Evolutionary conservation across 2,329 filamentous ascomycete genomes (phyloP), one percentile per base, ranked within the genome.

Genomic region (Aspergillus fumigatus): DNA sequence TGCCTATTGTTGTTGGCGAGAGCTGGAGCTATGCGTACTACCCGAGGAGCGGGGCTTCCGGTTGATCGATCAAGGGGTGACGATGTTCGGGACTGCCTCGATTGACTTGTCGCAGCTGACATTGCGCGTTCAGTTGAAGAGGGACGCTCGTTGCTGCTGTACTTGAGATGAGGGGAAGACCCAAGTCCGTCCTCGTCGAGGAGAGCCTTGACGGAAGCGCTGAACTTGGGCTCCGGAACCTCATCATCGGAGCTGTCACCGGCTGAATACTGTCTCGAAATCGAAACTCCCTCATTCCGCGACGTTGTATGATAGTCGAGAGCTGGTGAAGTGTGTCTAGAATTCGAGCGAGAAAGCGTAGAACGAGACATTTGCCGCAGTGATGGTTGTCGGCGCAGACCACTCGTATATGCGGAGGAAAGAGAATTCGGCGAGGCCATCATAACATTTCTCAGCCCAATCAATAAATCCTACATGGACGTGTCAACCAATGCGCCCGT

Each of bases 231-330:
- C 64, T 90, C 88, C 17, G 89, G 89, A 27, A 95, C 90, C 75
- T 97, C 93, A 68, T 97, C 93, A 75, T 97, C 93, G 25, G 92
- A 96, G 79, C 90, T 96, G 70, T 96, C 92, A 65, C 90, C 87
- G 63, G 87, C 72, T 1, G 78, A 75, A 61, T 69, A 73, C 19
- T 68, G 65, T 49, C 66, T 67, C 3, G 70, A 58, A 2, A 66
- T 50, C 5, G 65, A 62, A 45, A 55, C 52, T 49, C 57, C 56
- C n/a, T 64, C 61, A 32, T 63, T 61, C 48, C 61, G 58, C 38
- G 54, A 61, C 53, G 50, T 54, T 54, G 54, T 8, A 6, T 58
- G 53, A 51, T 64, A 57, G 29, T 62, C 62, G 51, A 64, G 59
- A 57, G 63, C 67, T 55, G 70, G 68, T 14, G 72, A 74, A 52